These are phyloP conservation scores for Penicillium sp. DNA, from an alignment of 2,329 filamentous ascomycete species.

Conservation along the genomic window DNA sequence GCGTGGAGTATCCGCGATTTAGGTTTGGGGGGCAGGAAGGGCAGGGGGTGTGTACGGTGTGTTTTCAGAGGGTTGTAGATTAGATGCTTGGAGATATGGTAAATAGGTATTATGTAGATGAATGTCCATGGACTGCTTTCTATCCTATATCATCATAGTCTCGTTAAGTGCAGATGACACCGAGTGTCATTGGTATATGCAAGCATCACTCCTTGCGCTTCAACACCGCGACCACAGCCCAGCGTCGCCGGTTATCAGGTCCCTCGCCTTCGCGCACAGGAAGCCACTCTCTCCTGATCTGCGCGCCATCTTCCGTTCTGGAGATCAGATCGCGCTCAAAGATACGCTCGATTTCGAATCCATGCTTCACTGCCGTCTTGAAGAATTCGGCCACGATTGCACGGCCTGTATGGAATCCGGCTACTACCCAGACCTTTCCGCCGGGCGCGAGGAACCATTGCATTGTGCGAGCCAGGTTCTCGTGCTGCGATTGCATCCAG, in stretches of 20 bases:
- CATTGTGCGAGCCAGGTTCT: slow-evolving; percentile 52
- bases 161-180: neutral
- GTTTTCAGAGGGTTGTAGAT: slow-evolving; percentile 56
- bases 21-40: slow-evolving; percentile 84
- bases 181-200: neutral
- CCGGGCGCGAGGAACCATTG: slow-evolving; percentile 49
- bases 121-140: neutral
- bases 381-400: slow-evolving; percentile 54
- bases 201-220: slow-evolving; percentile 16
- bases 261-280: slow-evolving; percentile 46
- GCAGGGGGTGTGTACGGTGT: slow-evolving; percentile 81
- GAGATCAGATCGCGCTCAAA: slow-evolving; percentile 52
- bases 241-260: slow-evolving; percentile 51
- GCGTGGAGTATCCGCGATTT: slow-evolving; percentile 78
- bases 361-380: slow-evolving; percentile 41
- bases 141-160: neutral
- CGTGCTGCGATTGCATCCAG: slow-evolving; percentile 56
- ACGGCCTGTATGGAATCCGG: slow-evolving; percentile 57
- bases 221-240: slow-evolving; percentile 52
- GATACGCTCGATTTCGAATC: slow-evolving; percentile 49
- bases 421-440: slow-evolving; percentile 47
- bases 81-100: neutral
- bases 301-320: slow-evolving; percentile 31
- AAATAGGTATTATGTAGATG: neutral
- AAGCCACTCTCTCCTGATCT: slow-evolving; percentile 43